These are phyloP conservation scores for Dioscorea alata DNA, from an alignment of 106 monocot species.

Conservation along the genomic window DNA sequence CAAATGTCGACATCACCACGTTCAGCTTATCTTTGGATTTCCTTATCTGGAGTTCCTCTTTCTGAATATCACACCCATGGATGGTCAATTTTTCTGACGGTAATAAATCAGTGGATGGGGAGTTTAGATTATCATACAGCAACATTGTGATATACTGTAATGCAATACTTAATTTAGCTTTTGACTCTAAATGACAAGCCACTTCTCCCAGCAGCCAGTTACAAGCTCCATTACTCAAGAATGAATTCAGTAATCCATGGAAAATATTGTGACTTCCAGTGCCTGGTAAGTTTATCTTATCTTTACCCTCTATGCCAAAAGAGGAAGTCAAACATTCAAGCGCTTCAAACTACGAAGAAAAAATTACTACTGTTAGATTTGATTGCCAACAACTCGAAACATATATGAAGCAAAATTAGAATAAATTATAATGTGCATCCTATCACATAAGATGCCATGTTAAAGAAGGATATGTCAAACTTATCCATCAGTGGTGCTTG, in stretches of 20 bases:
- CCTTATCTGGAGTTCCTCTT: conserved; percentile 22
- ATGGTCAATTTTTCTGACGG: conserved; percentile 10
- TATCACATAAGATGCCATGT: no score
- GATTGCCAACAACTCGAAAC: no score
- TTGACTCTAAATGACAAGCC: conserved; percentile 36
- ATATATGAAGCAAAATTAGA: no score
- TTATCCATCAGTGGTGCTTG: no score
- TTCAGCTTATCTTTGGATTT: conserved; percentile 29
- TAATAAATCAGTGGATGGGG: conserved; percentile 12
- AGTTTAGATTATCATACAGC: conserved; percentile 34
- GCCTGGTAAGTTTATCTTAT: conserved; percentile 13
- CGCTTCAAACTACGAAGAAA: conserved; percentile 65
- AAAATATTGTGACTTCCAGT: conserved; percentile 25
- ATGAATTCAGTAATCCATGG: conserved; percentile 35
- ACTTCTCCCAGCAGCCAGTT: conserved; percentile 60
- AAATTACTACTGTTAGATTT: background rate
- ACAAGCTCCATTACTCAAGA: conserved; percentile 18
- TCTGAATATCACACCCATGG: conserved; percentile 6
- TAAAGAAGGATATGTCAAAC: no score
- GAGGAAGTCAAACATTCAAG: conserved; percentile 59
- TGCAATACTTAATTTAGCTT: conserved; percentile 48
- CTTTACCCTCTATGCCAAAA: conserved; percentile 33
- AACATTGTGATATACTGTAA: conserved; percentile 53
- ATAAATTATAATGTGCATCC: no score
- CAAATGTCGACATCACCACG: conserved; percentile 45